Percentiles rank a stretch among this genome's conserved stretches.
These are phyloP conservation scores for Candida orba DNA, from an alignment of 805 yeast species.

Conservation along the genomic window DNA sequence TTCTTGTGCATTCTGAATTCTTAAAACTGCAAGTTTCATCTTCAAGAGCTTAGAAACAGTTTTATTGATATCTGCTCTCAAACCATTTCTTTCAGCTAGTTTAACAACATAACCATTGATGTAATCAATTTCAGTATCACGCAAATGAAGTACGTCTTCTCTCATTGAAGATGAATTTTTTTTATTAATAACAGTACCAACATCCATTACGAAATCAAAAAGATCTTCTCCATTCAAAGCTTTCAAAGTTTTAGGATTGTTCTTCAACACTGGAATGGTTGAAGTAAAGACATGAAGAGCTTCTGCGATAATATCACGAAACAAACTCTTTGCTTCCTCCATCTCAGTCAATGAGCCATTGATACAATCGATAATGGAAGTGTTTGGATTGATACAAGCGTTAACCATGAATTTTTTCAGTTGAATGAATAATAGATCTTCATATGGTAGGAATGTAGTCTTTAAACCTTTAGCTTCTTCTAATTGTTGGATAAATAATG, in stretches of 20 bases:
- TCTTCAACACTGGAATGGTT: conserved; percentile 25
- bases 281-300: conserved; percentile 25
- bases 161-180: conserved; percentile 48
- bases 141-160: conserved; percentile 45
- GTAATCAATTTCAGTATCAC: conserved; percentile 70
- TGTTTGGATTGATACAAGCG: conserved; percentile 76
- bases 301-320: conserved; percentile 28
- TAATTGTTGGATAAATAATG: conserved; percentile 23
- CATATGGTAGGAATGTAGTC: conserved; percentile 31
- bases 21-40: conserved; percentile 22
- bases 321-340: conserved; percentile 31
- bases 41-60: conserved; percentile 29
- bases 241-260: conserved; percentile 15
- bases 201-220: conserved; percentile 28
- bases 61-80: conserved; percentile 26
- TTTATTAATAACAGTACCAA: conserved; percentile 40
- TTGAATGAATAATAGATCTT: conserved; percentile 51
- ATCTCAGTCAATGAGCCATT: conserved; percentile 68
- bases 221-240: conserved; percentile 27
- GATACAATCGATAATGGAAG: conserved; percentile 67
- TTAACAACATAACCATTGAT: conserved; percentile 74
- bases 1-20: neutral
- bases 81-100: conserved; percentile 41
- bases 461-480: conserved; percentile 23
- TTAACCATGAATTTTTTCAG: conserved; percentile 73